Conservation (phyloP, 2,329 filamentous ascomycete species). For the Alternaria dauci region DNA sequence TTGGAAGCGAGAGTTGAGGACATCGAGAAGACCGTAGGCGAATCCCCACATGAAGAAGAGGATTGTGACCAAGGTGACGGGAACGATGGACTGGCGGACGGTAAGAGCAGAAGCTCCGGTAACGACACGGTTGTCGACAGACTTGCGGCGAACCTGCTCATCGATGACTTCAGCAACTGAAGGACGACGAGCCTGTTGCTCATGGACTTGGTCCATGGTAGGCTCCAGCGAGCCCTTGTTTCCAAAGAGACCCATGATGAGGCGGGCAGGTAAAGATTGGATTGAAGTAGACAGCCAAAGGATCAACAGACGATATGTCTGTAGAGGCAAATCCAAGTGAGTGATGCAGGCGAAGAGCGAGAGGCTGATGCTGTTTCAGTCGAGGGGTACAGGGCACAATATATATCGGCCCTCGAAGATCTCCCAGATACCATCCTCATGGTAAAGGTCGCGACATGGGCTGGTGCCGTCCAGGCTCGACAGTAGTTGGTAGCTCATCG, state of each 20-base stretch:
- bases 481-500: conserved; percentile 22
- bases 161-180: conserved; percentile 47
- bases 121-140: conserved; percentile 45
- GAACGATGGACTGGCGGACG: conserved; percentile 58
- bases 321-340: conserved; percentile 19
- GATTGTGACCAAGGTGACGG: conserved; percentile 57
- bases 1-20: conserved; percentile 57
- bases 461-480: conserved; percentile 36
- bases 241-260: conserved; percentile 40
- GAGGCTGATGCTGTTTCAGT: conserved; percentile 27
- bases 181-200: conserved; percentile 48
- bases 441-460: conserved; percentile 24
- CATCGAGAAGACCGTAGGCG: conserved; percentile 57
- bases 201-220: conserved; percentile 46
- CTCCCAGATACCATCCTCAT: conserved; percentile 14
- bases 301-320: conserved; percentile 5
- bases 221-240: conserved; percentile 43
- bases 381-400: conserved; percentile 22
- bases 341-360: conserved; percentile 25
- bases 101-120: conserved; percentile 53
- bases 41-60: conserved; percentile 64
- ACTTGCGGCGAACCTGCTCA: conserved; percentile 44
- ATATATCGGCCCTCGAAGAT: conserved; percentile 25
- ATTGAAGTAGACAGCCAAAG: conserved; percentile 3
- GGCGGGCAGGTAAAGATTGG: background rate